Evolutionary conservation across 768 basidiomycete species (phyloP).

Genomic region (Grammothele lineata): DNA sequence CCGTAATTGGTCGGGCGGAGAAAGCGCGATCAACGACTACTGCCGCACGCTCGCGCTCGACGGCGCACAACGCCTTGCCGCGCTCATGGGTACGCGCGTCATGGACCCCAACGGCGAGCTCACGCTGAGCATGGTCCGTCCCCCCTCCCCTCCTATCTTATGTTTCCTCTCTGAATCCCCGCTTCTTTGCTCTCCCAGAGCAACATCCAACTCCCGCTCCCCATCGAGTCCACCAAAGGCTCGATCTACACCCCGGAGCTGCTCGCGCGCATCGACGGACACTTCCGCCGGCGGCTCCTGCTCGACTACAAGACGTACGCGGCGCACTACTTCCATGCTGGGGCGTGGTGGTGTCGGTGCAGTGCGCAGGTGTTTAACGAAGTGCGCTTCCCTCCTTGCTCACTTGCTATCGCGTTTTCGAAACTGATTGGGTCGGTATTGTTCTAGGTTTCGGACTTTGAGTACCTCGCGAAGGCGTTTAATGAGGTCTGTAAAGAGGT

Average conservation of each 20-base stretch:
- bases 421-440: neutral
- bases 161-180: neutral
- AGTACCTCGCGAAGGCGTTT: constrained; percentile 24
- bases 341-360: constrained; percentile 32
- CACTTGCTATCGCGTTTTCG: neutral
- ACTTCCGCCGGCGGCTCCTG: constrained; percentile 24
- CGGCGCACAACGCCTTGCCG: constrained; percentile 59
- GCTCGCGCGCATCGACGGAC: constrained; percentile 3
- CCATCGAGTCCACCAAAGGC: constrained; percentile 1
- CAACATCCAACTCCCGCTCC: constrained; percentile 40
- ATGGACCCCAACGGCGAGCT: constrained; percentile 59
- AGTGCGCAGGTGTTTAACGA: constrained; percentile 36
- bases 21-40: constrained; percentile 65
- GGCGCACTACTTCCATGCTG: constrained; percentile 25
- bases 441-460: constrained; percentile 24
- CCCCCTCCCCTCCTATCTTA: no score
- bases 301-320: constrained; percentile 28
- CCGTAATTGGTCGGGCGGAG: constrained; percentile 70
- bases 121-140: constrained; percentile 65
- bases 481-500: constrained; percentile 21
- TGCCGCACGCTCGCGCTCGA: constrained; percentile 63
- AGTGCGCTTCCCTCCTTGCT: constrained; percentile 17
- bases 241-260: constrained; percentile 13
- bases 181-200: constrained; percentile 20
- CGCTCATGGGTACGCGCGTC: constrained; percentile 55